A percentile compares a stretch with the other conserved stretches of the same genome.
phyloP scores from a whole-genome alignment of 345 rosid genomes.

The Geranium brycei region DNA sequence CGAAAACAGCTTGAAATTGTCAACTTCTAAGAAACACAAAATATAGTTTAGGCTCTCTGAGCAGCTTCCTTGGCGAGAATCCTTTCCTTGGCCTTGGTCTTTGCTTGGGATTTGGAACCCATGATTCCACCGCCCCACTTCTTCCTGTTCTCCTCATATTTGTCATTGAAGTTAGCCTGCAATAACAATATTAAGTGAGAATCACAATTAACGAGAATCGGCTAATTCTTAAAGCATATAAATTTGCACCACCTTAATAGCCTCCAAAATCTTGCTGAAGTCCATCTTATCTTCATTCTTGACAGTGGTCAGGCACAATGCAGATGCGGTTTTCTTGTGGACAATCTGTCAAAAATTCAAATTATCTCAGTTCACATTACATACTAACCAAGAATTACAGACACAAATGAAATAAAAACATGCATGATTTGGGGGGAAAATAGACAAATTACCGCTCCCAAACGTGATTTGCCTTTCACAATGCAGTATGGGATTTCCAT shows the following conservation, averaged over 20 bases:
- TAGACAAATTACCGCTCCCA: constrained; percentile 24
- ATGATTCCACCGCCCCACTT: constrained; percentile 87
- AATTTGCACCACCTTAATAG: constrained; percentile 36
- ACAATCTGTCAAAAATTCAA: constrained; percentile 25
- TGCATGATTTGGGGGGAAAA: not conserved
- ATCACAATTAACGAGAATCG: no score
- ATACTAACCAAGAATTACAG: not conserved
- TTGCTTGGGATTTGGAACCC: constrained; percentile 82
- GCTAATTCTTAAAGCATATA: not conserved
- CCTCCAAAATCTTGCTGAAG: constrained; percentile 58
- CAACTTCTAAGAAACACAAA: not conserved
- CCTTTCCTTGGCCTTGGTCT: constrained; percentile 56
- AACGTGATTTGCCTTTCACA: constrained; percentile 40
- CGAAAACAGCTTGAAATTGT: not conserved
- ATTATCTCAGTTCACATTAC: not conserved
- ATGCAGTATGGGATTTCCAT: constrained; percentile 43
- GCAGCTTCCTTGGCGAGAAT: constrained; percentile 63
- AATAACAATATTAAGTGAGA: not conserved
- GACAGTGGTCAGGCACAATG: constrained; percentile 53
- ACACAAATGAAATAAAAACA: no score
- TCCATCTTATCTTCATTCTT: constrained; percentile 66
- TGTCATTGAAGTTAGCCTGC: constrained; percentile 66
- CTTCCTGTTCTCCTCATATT: constrained; percentile 59
- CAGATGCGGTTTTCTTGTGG: constrained; percentile 63
- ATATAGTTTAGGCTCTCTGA: constrained; percentile 22